These are phyloP conservation scores for Fusarium kyushuense DNA, from an alignment of 2,329 filamentous ascomycete genomes.

Conservation along the genomic window DNA sequence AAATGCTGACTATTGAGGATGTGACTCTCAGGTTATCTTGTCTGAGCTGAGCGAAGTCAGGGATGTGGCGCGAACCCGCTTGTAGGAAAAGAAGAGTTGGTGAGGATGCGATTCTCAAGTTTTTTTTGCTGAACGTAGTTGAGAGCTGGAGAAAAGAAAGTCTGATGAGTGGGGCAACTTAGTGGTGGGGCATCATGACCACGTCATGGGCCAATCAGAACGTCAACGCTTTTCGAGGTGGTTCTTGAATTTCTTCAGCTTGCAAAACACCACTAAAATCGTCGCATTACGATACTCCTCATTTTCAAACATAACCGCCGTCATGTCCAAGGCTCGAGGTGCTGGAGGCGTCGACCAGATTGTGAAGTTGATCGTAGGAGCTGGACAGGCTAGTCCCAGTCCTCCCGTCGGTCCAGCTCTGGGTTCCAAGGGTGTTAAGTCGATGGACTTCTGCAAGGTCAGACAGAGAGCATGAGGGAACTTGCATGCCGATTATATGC, in stretches of 20 bases:
- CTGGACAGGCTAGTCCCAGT: slow-evolving; percentile 93
- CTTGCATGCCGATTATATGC: slow-evolving; percentile 18
- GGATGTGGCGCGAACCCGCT: too few relatives aligned
- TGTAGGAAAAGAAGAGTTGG: not conserved
- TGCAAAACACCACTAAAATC: slow-evolving; percentile 24
- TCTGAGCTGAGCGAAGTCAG: not conserved
- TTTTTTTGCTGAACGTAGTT: slow-evolving; percentile 40
- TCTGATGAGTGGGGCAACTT: slow-evolving; percentile 33
- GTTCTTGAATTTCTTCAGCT: slow-evolving; percentile 48
- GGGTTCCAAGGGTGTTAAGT: slow-evolving; percentile 97
- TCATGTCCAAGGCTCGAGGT: slow-evolving; percentile 66
- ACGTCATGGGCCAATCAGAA: slow-evolving; percentile 41
- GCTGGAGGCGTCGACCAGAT: slow-evolving; percentile 72
- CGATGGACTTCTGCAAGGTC: slow-evolving; percentile 99
- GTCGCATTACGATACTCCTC: slow-evolving; percentile 20
- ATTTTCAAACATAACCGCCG: slow-evolving; percentile 38
- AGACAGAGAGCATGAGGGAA: slow-evolving; percentile 26
- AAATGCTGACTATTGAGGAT: not conserved
- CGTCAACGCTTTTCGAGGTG: slow-evolving; percentile 12
- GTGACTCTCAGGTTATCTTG: not conserved
- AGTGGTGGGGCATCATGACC: slow-evolving; percentile 29
- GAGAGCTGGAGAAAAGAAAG: slow-evolving; percentile 8
- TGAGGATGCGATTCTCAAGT: slow-evolving; percentile 28
- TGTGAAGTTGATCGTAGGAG: slow-evolving; percentile 97
- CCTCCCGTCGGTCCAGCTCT: slow-evolving; percentile 96